These are phyloP conservation scores for Stenogyne calaminthoides DNA, from an alignment of 305 asterid species.

Conservation along the genomic window DNA sequence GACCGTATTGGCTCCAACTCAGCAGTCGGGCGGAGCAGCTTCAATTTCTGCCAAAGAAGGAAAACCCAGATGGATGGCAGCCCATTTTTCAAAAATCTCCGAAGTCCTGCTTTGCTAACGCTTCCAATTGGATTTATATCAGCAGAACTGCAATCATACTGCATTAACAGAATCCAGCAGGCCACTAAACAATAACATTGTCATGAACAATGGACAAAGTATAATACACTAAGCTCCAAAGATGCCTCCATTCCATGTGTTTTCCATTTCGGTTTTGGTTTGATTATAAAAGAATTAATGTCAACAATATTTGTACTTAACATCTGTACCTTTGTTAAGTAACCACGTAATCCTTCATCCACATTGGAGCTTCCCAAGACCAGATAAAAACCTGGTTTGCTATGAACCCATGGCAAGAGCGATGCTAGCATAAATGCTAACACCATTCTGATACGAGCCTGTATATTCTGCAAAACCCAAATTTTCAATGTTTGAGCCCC, in stretches of 20 bases:
- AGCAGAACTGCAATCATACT: slow-evolving; percentile 99
- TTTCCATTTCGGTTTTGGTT: not conserved
- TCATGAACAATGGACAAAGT: slow-evolving; percentile 7
- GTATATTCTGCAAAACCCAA: slow-evolving; percentile 92
- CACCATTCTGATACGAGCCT: slow-evolving; percentile 97
- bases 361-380: slow-evolving; percentile 99
- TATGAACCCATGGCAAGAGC: slow-evolving; percentile 96
- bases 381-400: slow-evolving; percentile 89
- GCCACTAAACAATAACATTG: not conserved
- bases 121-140: slow-evolving; percentile 98
- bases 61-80: slow-evolving; percentile 82
- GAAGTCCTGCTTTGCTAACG: slow-evolving; percentile 88
- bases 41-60: slow-evolving; percentile 88
- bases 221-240: slow-evolving; percentile 6
- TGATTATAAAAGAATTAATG: not conserved
- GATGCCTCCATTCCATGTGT: not conserved
- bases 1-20: slow-evolving; percentile 94
- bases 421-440: slow-evolving; percentile 97
- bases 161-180: slow-evolving; percentile 30
- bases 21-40: slow-evolving; percentile 99
- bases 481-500: slow-evolving; percentile 94
- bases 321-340: slow-evolving; percentile 79
- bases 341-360: slow-evolving; percentile 96
- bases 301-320: slow-evolving; percentile 19
- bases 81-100: slow-evolving; percentile 89